Base-by-base conservation (phyloP, 1,139 yeast species). In the Pichia sp. region DNA sequence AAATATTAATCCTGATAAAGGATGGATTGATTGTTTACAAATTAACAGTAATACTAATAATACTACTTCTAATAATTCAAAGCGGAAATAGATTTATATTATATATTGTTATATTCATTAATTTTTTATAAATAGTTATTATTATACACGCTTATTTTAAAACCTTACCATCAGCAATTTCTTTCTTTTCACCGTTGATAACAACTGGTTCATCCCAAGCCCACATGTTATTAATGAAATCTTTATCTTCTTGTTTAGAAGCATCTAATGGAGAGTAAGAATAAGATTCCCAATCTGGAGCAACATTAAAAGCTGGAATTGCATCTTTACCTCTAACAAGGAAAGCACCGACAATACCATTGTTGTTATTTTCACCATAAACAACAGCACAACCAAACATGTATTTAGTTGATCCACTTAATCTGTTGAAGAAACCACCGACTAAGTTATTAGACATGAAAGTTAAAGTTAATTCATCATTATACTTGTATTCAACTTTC, bases 201-300 rank as follows among this genome's bases (percentile, higher is more conserved):
- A 66, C 66, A 54, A 82, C 71, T 57, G 90, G 90, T 72, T 82
- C 74, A 67, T 84, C 94, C 92, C 94, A 83, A 55, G 92, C 86
- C 82, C 87, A 82, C 75, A 82, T 70, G 75, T 82, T 80, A 66
- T 80, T 74, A 57, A 85, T 68, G 61, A 81, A 80, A 52, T 69
- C 82, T 69, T 73, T 80, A 73, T 78, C 87, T 61, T 75, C 86
- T 51, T 75, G 75, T 59, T 76, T 78, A 61, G 84, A 58, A 48
- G 82, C 70, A 64, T 84, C 92, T 60, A 84, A 72, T 72, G 79
- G 76, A 62, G 75, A 66, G 79, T 73, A 82, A 50, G 65, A 64
- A 72, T 81, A 84, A 35, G 90, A 82, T 74, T 92, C 98, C 96
- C 95, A 89, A 74, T 92, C 99, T 71, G 99, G 97, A 64, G 98